Evolutionary conservation across 2,329 filamentous ascomycete genomes (phyloP), one percentile per base, ranked within the genome.

Genomic region (Biscogniauxia marginata): DNA sequence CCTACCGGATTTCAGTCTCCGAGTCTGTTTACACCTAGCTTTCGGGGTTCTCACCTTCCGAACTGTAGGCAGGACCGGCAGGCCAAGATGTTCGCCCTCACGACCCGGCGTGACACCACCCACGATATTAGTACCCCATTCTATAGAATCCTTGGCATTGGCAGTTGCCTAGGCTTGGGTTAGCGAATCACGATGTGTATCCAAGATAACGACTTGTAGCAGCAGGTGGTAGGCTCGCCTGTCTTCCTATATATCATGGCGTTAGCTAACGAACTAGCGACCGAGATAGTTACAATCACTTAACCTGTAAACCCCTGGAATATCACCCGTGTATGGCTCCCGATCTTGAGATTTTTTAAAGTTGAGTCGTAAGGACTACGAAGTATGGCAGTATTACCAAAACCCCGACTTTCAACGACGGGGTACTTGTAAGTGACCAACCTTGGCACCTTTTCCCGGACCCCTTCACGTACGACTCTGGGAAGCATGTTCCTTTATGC

Each of bases 71-170:
- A 91, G 76, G 1, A 93, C 80, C 1, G 90, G 90, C 34, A 91
- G 76, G 2, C 87, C 88, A 19, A 93, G 75, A 74, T 93, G 89
- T 67, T 90, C 84, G 49, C 85, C 85, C 55, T 84, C 81, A 49
- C 86, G 84, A 3, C 85, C 85, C 0, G 89, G 90, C 52, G 84
- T 90, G 18, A 92, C 88, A 22, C 89, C 89, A 24, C 90, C 90
- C 0, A 93, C 88, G 57, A 93, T 86, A 39, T 90, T 88, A 43
- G 90, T 93, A 11, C 90, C 90, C 82, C 88, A 93, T 71, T 79
- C 84, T 56, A 93, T 75, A 11, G 88, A 91, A 70, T 92, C 88
- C 71, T 84, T 83, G 25, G 89, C 89, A 73, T 93, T 92, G 63
- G 84, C 83, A 1, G 89, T 93, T 9, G 89, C 88, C 73, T 85